phyloP scores from a whole-genome alignment of 2,329 filamentous ascomycete species.

The Neurospora crassa region DNA sequence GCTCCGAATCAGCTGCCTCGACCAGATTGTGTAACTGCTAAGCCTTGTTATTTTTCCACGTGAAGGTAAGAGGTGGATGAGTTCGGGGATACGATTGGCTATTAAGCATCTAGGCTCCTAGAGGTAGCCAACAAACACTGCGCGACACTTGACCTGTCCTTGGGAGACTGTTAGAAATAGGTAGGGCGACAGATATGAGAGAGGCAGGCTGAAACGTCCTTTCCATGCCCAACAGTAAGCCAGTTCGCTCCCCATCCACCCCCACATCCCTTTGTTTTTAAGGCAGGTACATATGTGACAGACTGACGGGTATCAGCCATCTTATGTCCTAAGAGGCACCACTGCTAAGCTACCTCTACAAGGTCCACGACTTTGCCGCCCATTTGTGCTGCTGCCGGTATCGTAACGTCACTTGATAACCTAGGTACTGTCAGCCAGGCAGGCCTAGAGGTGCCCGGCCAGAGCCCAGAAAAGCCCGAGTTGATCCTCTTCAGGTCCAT shows the following conservation, averaged over 20 bases:
- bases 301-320: no score
- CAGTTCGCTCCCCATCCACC: background rate
- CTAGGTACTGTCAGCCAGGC: background rate
- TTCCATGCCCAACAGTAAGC: background rate
- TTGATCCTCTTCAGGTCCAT: background rate
- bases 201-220: background rate
- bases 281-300: background rate
- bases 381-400: background rate
- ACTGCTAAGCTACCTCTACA: background rate
- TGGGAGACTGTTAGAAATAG: background rate
- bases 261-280: background rate
- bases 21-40: background rate
- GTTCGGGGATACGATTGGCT: background rate
- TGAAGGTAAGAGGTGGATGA: background rate
- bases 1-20: background rate
- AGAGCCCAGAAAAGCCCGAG: background rate
- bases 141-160: background rate
- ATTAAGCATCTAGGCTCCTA: background rate
- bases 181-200: background rate
- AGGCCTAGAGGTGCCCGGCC: background rate
- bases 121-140: background rate
- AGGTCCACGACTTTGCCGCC: background rate
- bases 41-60: background rate
- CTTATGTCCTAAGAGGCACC: background rate
- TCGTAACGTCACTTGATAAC: background rate